Evolutionary conservation across 331 rosid genomes (phyloP), one percentile per base, ranked within the genome.

Genomic region (Quercus lobata): DNA sequence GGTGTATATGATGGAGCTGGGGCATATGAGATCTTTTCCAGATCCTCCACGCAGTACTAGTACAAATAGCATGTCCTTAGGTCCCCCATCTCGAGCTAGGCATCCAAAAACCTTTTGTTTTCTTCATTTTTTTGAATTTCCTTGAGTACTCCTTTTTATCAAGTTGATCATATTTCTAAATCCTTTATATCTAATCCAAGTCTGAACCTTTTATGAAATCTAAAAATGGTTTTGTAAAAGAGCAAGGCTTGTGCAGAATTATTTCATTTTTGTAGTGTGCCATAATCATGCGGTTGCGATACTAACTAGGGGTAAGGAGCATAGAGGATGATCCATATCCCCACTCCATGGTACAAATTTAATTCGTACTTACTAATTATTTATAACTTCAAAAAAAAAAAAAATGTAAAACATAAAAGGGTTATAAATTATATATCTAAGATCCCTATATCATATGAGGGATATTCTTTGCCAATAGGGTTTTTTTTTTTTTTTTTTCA

Each of bases 51-150:
- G 21, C 70, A 35, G 60, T 77, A 52, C 24, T 63, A 35, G 60
- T 77, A 52, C 24, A 60, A 49, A 14, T 19, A 84, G 29, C 68
- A 12, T 61, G 29, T 68, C 44, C 49, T 81, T 82, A 75, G 84
- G 84, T 79, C 86, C 69, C 57, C 53, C 72, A 57, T 54, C 32
- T 49, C 53, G 30, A 60, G 25, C 66, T 22, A 60, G 25, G 72
- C 34, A 34, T 60, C 17, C 5, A 60, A 18, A 19, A 60, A 27
- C 55, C 55, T 49, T 49, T 14, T 49, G 55, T 49, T 49, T 49
- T 14, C 61, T 35, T 79, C 58, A 58, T 71, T 75, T 41, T 37
- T 57, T 52, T 72, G 63, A 41, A 56, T 32, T 19, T 21, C 22
- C 49, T 49, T 49, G 18, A 49, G 55, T 4, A 24, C 12, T 60